Conservation (phyloP, 768 basidiomycete genomes). For the Nidularia pulvinata region DNA sequence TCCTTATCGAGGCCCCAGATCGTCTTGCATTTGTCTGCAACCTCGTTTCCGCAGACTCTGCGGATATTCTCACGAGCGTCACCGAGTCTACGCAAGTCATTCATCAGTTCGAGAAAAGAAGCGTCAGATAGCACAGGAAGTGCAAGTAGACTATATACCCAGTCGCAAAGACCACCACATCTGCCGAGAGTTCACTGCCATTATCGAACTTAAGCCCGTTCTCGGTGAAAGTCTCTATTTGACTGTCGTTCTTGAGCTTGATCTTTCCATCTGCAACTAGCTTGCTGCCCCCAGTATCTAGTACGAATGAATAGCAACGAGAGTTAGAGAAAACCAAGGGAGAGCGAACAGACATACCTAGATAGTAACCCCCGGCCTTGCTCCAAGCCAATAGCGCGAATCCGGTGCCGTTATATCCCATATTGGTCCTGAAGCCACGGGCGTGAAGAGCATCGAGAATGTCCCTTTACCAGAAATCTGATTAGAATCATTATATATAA, state of each 20-base stretch:
- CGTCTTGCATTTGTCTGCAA: conserved; percentile 43
- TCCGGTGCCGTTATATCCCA: conserved; percentile 52
- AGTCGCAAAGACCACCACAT: conserved; percentile 61
- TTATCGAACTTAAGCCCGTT: conserved; percentile 45
- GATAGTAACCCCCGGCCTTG: conserved; percentile 65
- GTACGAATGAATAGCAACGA: background rate
- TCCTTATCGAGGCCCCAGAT: conserved; percentile 69
- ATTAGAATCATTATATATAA: background rate
- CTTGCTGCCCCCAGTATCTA: conserved; percentile 61
- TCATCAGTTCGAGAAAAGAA: background rate
- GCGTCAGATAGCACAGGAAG: no score
- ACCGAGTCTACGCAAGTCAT: conserved; percentile 34
- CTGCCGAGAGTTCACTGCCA: conserved; percentile 44
- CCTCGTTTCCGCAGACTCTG: conserved; percentile 43
- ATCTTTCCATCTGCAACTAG: conserved; percentile 68
- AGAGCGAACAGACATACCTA: conserved; percentile 35
- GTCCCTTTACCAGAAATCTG: conserved; percentile 11
- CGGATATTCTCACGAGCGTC: conserved; percentile 36
- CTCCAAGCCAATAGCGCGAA: conserved; percentile 44
- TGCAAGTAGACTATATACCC: conserved; percentile 27
- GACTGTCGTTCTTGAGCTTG: conserved; percentile 64
- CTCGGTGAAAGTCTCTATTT: conserved; percentile 42
- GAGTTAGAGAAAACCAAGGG: background rate
- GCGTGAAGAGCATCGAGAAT: conserved; percentile 51
- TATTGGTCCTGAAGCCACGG: conserved; percentile 55